Conservation (phyloP, 2,329 filamentous ascomycete species). For the Remersonia thermophila region DNA sequence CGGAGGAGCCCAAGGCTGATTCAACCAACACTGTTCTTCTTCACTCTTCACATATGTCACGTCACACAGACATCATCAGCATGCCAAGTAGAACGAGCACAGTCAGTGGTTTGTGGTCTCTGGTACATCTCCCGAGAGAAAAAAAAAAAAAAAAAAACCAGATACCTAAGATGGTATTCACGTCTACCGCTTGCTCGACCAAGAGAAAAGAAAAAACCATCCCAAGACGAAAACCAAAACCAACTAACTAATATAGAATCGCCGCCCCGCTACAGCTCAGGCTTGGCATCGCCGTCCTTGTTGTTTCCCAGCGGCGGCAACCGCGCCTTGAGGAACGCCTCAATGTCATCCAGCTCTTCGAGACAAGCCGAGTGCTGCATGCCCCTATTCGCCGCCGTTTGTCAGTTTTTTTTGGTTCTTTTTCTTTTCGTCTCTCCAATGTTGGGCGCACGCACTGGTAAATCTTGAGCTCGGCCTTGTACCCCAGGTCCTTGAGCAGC, state of each 20-base stretch:
- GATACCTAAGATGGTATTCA: no score
- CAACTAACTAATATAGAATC: no score
- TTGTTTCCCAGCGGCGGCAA: constrained; percentile 31
- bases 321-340: constrained; percentile 39
- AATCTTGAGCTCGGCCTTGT: constrained; percentile 61
- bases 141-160: not conserved
- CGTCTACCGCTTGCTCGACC: no score
- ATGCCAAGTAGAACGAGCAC: no score
- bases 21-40: no score
- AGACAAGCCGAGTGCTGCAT: constrained; percentile 66
- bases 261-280: constrained; percentile 26
- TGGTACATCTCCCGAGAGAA: no score
- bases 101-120: no score
- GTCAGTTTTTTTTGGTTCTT: constrained; percentile 1
- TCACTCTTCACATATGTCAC: no score
- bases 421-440: no score
- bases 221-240: no score
- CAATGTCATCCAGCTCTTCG: constrained; percentile 72
- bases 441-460: constrained; percentile 47
- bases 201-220: not conserved
- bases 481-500: constrained; percentile 55
- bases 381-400: constrained; percentile 31
- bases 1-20: no score
- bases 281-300: constrained; percentile 17
- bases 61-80: no score